A percentile compares a stretch with the other conserved stretches of the same genome.
These are phyloP conservation scores for Spinellus fusiger DNA, from an alignment of 192 early-diverging fungal species.

Conservation along the genomic window DNA sequence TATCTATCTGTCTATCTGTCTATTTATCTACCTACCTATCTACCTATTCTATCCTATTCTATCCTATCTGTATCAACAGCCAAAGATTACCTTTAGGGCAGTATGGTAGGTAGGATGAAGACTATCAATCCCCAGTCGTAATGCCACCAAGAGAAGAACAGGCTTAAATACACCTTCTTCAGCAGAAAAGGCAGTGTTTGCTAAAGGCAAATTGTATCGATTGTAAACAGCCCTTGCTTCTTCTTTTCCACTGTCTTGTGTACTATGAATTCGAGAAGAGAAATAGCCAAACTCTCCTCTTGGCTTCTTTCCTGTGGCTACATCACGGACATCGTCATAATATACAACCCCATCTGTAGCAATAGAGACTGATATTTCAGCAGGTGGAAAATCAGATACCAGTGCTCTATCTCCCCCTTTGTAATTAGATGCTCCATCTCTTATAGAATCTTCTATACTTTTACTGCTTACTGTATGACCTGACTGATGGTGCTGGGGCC, in stretches of 20 bases:
- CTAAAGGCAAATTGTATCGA: background rate
- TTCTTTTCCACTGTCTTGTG: conserved; percentile 18
- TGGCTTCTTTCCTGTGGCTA: conserved; percentile 29
- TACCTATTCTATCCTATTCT: background rate
- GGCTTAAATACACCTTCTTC: conserved; percentile 44
- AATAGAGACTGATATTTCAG: conserved; percentile 64
- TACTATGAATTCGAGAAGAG: conserved; percentile 21
- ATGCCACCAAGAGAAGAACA: conserved; percentile 77
- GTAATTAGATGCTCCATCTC: background rate
- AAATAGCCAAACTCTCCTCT: conserved; percentile 25
- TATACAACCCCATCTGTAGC: conserved; percentile 83
- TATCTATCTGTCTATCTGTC: too few relatives aligned
- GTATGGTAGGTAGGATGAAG: conserved; percentile 84
- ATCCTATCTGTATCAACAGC: too few relatives aligned
- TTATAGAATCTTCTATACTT: conserved; percentile 4
- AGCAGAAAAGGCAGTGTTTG: background rate
- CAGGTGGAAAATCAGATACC: conserved; percentile 47
- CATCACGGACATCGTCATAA: conserved; percentile 57
- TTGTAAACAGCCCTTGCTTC: conserved; percentile 28
- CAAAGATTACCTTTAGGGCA: conserved; percentile 59
- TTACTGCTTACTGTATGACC: conserved; percentile 57
- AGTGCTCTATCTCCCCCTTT: conserved; percentile 41
- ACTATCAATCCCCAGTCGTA: conserved; percentile 84
- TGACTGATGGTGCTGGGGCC: conserved; percentile 86
- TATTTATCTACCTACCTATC: too few relatives aligned